These are phyloP conservation scores for Xerocomus nothofagi DNA, from an alignment of 1,284 basidiomycete species.

Conservation along the genomic window DNA sequence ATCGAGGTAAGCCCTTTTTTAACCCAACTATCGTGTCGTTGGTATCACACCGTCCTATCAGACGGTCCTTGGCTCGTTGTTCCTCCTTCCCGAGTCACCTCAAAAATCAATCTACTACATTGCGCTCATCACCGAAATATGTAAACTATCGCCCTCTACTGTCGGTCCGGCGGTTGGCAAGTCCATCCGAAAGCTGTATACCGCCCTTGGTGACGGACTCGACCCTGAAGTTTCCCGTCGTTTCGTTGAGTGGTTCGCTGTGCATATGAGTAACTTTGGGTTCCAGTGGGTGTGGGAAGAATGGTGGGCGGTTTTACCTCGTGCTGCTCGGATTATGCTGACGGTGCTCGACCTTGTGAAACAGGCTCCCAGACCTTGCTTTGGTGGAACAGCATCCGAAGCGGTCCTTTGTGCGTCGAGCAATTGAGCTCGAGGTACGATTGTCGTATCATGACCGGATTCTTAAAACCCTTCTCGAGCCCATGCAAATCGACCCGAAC, in stretches of 20 bases:
- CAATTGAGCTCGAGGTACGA: conserved; percentile 88
- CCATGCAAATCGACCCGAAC: conserved; percentile 68
- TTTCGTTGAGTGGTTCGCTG: conserved; percentile 93
- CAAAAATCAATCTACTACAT: conserved; percentile 88
- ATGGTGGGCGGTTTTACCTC: conserved; percentile 61
- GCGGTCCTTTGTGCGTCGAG: conserved; percentile 83
- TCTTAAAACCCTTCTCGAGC: conserved; percentile 82
- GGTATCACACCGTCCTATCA: conserved; percentile 29
- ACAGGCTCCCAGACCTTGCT: conserved; percentile 83
- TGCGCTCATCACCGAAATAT: conserved; percentile 88
- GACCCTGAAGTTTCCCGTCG: conserved; percentile 83
- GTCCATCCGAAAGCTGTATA: conserved; percentile 87
- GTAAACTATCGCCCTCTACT: conserved; percentile 87
- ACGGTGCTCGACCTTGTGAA: conserved; percentile 1
- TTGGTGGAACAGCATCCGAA: conserved; percentile 79
- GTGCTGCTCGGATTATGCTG: background rate
- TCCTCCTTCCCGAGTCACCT: conserved; percentile 76
- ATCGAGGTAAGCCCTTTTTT: conserved; percentile 59
- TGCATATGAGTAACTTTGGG: conserved; percentile 97
- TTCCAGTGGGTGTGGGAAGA: conserved; percentile 99
- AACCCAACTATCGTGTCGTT: background rate
- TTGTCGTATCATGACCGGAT: conserved; percentile 95
- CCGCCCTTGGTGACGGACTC: conserved; percentile 72
- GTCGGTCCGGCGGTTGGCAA: conserved; percentile 97
- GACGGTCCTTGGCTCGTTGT: conserved; percentile 75